Conservation (phyloP, 1,284 basidiomycete genomes). For the Tremellales sp. region DNA sequence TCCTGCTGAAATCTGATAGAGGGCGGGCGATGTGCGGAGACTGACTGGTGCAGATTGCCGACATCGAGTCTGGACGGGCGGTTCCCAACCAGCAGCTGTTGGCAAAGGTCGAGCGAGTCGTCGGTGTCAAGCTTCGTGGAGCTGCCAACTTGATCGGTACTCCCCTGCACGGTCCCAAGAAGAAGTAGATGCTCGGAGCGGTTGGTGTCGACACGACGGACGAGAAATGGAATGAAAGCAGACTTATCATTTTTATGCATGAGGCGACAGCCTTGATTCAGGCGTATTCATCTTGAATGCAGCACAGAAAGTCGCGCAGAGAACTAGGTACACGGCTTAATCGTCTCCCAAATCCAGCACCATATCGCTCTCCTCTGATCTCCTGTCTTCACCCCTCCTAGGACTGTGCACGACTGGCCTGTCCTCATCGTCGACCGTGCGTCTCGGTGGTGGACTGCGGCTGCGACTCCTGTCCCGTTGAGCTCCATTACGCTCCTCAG, state of each 20-base stretch:
- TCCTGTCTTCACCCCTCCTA: not conserved
- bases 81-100: slow-evolving; percentile 87
- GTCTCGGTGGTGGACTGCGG: not conserved
- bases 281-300: too few relatives aligned
- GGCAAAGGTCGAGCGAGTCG: slow-evolving; percentile 80
- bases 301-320: too few relatives aligned
- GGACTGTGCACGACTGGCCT: too few relatives aligned
- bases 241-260: too few relatives aligned
- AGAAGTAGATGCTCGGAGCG: slow-evolving; percentile 29
- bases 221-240: too few relatives aligned
- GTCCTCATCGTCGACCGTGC: not conserved
- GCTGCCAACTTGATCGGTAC: slow-evolving; percentile 45
- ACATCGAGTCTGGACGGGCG: slow-evolving; percentile 86
- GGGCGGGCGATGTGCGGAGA: too few relatives aligned
- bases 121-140: slow-evolving; percentile 92
- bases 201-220: too few relatives aligned
- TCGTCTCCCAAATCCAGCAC: too few relatives aligned
- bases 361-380: slow-evolving; percentile 1
- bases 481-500: not conserved
- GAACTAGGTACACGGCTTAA: too few relatives aligned
- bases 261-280: too few relatives aligned
- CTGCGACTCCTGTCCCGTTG: not conserved
- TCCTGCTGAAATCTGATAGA: not conserved
- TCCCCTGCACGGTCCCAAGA: slow-evolving; percentile 45
- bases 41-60: slow-evolving; percentile 48